Percentiles rank a stretch among this genome's conserved stretches.
Evolutionary conservation across 139 green algal species (phyloP).

Genomic region (Chlorella sp.): DNA sequence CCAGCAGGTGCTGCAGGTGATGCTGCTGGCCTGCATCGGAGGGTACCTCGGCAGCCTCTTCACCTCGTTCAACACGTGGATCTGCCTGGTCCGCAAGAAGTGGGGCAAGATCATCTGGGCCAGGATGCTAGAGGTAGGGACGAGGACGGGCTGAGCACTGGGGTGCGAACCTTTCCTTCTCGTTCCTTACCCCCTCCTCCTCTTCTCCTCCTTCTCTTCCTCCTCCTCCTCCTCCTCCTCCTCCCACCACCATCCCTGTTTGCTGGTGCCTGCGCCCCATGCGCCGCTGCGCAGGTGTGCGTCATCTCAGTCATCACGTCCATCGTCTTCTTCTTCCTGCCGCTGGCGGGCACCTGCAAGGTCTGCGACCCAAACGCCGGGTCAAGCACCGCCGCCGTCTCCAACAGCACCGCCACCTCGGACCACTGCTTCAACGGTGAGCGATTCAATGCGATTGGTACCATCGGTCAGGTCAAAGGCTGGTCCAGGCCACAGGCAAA

Average conservation of each 20-base stretch:
- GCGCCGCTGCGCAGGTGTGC: slow-evolving; percentile 41
- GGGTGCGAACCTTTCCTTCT: too few relatives aligned
- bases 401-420: too few relatives aligned
- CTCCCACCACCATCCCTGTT: background rate
- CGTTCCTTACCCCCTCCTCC: too few relatives aligned
- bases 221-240: too few relatives aligned
- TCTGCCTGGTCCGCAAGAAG: slow-evolving; percentile 49
- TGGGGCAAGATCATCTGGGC: slow-evolving; percentile 43
- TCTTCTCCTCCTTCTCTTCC: too few relatives aligned
- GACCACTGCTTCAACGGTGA: too few relatives aligned
- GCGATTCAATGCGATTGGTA: too few relatives aligned
- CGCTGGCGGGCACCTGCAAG: slow-evolving; percentile 28
- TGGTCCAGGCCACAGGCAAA: too few relatives aligned
- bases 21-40: slow-evolving; percentile 33
- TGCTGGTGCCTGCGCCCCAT: background rate
- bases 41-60: slow-evolving; percentile 45
- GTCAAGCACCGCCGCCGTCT: too few relatives aligned
- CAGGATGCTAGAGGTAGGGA: slow-evolving; percentile 38
- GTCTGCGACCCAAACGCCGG: too few relatives aligned
- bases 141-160: too few relatives aligned
- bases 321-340: slow-evolving; percentile 40
- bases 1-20: slow-evolving; percentile 35
- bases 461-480: too few relatives aligned
- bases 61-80: slow-evolving; percentile 53
- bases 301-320: slow-evolving; percentile 36